Conservation (phyloP, 345 rosid species). For the Murraya koenigii region DNA sequence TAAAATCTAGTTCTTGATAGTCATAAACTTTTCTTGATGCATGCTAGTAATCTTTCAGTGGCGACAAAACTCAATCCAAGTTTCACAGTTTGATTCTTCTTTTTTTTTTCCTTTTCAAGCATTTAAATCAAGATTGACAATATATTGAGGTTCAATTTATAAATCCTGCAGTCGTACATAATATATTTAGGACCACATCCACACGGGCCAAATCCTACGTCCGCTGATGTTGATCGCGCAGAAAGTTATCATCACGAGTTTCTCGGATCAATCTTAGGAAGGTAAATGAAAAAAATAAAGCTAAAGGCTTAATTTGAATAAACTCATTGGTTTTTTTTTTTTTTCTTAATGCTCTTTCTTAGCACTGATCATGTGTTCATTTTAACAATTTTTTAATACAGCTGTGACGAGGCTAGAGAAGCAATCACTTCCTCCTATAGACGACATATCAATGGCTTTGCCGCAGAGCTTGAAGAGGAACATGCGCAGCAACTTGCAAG, state of each 20-base stretch:
- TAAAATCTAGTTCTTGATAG: too few relatives aligned
- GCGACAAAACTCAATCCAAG: too few relatives aligned
- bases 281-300: conserved; percentile 14
- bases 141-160: too few relatives aligned
- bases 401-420: conserved; percentile 15
- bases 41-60: too few relatives aligned
- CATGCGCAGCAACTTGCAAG: conserved; percentile 30
- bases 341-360: background rate
- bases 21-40: too few relatives aligned
- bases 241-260: conserved; percentile 24
- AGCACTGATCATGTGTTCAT: background rate
- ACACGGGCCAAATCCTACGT: background rate
- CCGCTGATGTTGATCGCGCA: conserved; percentile 6
- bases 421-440: conserved; percentile 28
- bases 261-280: conserved; percentile 35
- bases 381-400: background rate
- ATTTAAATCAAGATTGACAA: too few relatives aligned
- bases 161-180: conserved; percentile 20
- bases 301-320: too few relatives aligned
- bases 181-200: conserved; percentile 31
- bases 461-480: conserved; percentile 30
- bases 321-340: too few relatives aligned
- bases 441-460: conserved; percentile 35
- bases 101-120: too few relatives aligned
- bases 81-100: too few relatives aligned